phyloP scores from a whole-genome alignment of 225 moss, liverwort and hornwort genomes.

The Takakia lepidozioides region DNA sequence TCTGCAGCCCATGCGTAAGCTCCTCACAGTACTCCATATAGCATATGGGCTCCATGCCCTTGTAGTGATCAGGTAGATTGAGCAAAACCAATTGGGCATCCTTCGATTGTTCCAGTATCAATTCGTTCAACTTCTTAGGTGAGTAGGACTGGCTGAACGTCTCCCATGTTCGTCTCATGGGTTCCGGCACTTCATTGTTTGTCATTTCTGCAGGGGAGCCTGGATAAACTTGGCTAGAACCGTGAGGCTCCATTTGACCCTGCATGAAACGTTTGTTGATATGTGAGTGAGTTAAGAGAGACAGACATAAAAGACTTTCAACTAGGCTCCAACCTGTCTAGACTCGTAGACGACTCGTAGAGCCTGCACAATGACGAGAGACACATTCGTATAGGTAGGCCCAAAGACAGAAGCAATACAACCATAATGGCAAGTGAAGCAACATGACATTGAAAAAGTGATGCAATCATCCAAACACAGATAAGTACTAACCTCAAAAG shows the following conservation, averaged over 20 bases:
- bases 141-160: slow-evolving; percentile 85
- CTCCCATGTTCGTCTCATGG: slow-evolving; percentile 83
- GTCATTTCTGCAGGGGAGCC: slow-evolving; percentile 60
- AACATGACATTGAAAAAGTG: too few relatives aligned
- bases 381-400: too few relatives aligned
- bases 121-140: slow-evolving; percentile 68
- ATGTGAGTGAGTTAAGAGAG: background rate
- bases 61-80: slow-evolving; percentile 88
- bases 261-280: background rate
- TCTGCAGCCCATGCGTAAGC: slow-evolving; percentile 54
- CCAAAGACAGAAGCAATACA: too few relatives aligned
- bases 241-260: slow-evolving; percentile 3
- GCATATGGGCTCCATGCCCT: slow-evolving; percentile 59
- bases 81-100: slow-evolving; percentile 68
- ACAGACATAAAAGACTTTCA: too few relatives aligned
- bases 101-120: slow-evolving; percentile 65
- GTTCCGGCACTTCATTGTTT: slow-evolving; percentile 40
- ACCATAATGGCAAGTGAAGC: too few relatives aligned
- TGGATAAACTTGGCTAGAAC: slow-evolving; percentile 58
- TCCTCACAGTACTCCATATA: slow-evolving; percentile 93
- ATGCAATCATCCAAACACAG: too few relatives aligned
- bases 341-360: too few relatives aligned
- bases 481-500: too few relatives aligned
- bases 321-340: too few relatives aligned
- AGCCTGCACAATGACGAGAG: too few relatives aligned